These are phyloP conservation scores for Penicillium paneum DNA, from an alignment of 2,329 filamentous ascomycete species.

Conservation along the genomic window DNA sequence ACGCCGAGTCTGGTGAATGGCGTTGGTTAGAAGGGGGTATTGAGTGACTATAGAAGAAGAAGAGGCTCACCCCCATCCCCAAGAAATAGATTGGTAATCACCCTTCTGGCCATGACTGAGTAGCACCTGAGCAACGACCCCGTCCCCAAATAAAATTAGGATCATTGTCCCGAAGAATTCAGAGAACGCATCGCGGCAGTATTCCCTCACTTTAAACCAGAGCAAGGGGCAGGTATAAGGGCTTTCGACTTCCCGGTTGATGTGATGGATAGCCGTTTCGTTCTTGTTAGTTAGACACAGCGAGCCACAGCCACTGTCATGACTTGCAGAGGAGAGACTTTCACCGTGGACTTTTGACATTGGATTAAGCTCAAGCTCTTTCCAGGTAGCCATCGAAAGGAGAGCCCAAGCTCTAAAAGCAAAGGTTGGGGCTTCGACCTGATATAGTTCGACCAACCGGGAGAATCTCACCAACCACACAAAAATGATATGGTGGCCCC, in stretches of 20 bases:
- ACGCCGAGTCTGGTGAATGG: conserved; percentile 54
- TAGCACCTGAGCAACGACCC: conserved; percentile 67
- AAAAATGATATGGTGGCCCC: neutral
- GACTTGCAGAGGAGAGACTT: conserved; percentile 9
- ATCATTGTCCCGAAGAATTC: conserved; percentile 69
- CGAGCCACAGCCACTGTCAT: conserved; percentile 19
- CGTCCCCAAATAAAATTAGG: conserved; percentile 66
- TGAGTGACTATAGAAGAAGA: neutral
- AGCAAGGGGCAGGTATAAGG: conserved; percentile 25
- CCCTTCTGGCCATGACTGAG: conserved; percentile 51
- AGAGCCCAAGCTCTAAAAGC: neutral
- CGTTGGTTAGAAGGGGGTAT: neutral
- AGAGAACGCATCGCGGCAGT: conserved; percentile 58
- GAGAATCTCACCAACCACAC: neutral
- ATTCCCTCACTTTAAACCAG: conserved; percentile 55
- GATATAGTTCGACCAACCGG: conserved; percentile 4
- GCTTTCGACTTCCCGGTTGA: conserved; percentile 9
- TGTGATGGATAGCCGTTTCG: conserved; percentile 15
- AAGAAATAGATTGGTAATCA: conserved; percentile 52
- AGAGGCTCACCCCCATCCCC: conserved; percentile 47
- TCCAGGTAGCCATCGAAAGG: conserved; percentile 11
- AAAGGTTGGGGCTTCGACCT: conserved; percentile 1
- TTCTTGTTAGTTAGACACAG: conserved; percentile 18
- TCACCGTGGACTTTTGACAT: conserved; percentile 20
- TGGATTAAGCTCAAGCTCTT: conserved; percentile 2